Conservation (phyloP, 345 rosid species). For the Lepidium africanum region DNA sequence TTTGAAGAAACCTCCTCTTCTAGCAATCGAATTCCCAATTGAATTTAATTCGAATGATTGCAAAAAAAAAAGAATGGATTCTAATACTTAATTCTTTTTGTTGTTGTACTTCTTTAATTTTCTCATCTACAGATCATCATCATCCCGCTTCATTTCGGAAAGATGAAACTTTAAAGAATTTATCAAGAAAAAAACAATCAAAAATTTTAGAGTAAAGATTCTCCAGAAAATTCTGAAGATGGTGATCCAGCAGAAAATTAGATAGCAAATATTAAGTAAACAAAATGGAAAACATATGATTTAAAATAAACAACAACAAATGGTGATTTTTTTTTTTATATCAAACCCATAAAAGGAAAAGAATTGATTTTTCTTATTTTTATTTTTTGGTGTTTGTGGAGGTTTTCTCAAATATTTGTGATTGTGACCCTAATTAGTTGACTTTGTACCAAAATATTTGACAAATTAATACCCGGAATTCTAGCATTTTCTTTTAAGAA, state of each 20-base stretch:
- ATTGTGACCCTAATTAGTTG: conserved; percentile 2
- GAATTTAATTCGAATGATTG: conserved; percentile 14
- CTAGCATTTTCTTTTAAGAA: conserved; percentile 11
- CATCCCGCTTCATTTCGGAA: conserved; percentile 7
- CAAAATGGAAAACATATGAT: neutral
- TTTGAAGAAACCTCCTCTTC: neutral
- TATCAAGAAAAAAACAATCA: neutral
- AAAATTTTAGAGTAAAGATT: neutral
- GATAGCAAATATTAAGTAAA: neutral
- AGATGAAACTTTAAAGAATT: neutral
- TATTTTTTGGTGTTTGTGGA: neutral
- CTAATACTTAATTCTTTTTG: neutral
- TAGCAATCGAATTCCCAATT: neutral
- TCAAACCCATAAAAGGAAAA: neutral
- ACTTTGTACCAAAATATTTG: conserved; percentile 11
- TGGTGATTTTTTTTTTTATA: neutral
- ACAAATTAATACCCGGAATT: conserved; percentile 12
- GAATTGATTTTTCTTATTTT: neutral
- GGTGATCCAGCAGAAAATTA: neutral
- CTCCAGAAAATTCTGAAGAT: neutral
- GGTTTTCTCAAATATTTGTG: neutral
- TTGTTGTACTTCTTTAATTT: neutral
- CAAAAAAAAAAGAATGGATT: neutral
- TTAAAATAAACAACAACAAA: neutral
- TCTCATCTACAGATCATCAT: conserved; percentile 5